Base-by-base conservation (phyloP, 2,329 filamentous ascomycete genomes). In the Immersiporthe knoxdaviesiana region DNA sequence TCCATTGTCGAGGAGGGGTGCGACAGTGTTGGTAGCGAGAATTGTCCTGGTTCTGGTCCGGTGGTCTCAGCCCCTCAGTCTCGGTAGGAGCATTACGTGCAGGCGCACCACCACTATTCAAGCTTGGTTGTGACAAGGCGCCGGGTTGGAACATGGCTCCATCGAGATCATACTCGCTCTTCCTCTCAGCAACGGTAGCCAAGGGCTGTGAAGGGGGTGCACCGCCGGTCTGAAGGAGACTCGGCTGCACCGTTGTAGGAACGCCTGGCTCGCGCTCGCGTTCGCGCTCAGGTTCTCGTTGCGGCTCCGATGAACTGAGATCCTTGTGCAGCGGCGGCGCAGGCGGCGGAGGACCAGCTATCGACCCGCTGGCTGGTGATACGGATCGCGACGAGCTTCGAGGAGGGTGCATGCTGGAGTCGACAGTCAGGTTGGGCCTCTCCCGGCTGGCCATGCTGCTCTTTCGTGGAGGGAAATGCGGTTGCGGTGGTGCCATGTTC, bases 221-320 rank as follows among this genome's bases (percentile, higher is more conserved):
- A 62, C 74, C 74, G 18, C 81, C 74, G 30, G 84, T 84, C 72
- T 90, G 21, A 3, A 59, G 88, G 69, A 87, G 76, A 72, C 84
- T 89, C 6, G 87, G 85, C 65, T 87, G 82, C 4, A 32, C 35
- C 27, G 83, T 8, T 35, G 35, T 35, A 8, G 35, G 1, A 91
- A 89, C 68, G 87, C 78, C 1, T n/a, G 87, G 88, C 68, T 83
- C 83, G 50, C 84, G 80, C 72, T 87, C 84, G 72, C 81, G 85
- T 71, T 87, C 83, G 66, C 84, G 84, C n/a, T n/a, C n/a, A n/a
- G n/a, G n/a, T 72, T 92, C 91, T 73, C 8, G 35, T 92, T 21
- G 41, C 21, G 10, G 21, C 44, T 47, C 92, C 16, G 91, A 87
- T 1, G 93, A 92, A 50, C 91, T 85, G 68, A 93, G 84, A 73